A percentile compares a stretch with the other conserved stretches of the same genome.
phyloP scores from a whole-genome alignment of 371 early-diverging fungal genomes.

The Batrachochytrium dendrobatidis region DNA sequence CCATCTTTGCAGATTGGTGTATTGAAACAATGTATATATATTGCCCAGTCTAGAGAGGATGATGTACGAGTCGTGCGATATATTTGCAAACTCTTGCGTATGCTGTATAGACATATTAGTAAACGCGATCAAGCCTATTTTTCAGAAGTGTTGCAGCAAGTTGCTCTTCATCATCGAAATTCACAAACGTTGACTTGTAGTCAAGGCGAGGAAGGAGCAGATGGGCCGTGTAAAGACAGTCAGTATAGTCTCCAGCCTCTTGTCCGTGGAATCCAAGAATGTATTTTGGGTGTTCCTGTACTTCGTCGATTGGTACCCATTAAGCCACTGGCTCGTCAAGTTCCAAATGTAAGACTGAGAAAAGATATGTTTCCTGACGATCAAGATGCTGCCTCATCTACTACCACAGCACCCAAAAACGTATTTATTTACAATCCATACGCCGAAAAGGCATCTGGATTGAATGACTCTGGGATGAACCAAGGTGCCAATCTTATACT shows the following conservation, averaged over 20 bases:
- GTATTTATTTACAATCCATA: conserved; percentile 73
- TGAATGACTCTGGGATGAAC: background rate
- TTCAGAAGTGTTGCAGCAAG: conserved; percentile 35
- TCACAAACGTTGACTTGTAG: too few relatives aligned
- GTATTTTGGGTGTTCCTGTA: conserved; percentile 23
- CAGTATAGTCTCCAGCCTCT: conserved; percentile 44
- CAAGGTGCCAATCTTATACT: conserved; percentile 24
- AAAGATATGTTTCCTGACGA: too few relatives aligned
- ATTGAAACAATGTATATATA: conserved; percentile 63
- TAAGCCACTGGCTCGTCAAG: conserved; percentile 14
- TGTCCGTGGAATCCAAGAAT: conserved; percentile 20
- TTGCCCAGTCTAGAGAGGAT: conserved; percentile 68
- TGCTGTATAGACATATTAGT: conserved; percentile 52
- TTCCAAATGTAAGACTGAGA: conserved; percentile 31
- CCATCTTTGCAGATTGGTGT: conserved; percentile 67
- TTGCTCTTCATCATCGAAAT: conserved; percentile 14
- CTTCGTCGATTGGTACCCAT: conserved; percentile 5
- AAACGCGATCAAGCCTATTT: conserved; percentile 63
- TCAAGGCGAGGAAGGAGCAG: background rate
- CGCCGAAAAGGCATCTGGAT: conserved; percentile 39
- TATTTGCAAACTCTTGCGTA: conserved; percentile 56
- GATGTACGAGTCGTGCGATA: conserved; percentile 51
- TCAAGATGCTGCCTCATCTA: conserved; percentile 3
- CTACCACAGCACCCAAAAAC: conserved; percentile 5
- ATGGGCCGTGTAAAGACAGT: background rate